Base-by-base conservation (phyloP, 2,329 filamentous ascomycete genomes). In the Aspergillus chevalieri region DNA sequence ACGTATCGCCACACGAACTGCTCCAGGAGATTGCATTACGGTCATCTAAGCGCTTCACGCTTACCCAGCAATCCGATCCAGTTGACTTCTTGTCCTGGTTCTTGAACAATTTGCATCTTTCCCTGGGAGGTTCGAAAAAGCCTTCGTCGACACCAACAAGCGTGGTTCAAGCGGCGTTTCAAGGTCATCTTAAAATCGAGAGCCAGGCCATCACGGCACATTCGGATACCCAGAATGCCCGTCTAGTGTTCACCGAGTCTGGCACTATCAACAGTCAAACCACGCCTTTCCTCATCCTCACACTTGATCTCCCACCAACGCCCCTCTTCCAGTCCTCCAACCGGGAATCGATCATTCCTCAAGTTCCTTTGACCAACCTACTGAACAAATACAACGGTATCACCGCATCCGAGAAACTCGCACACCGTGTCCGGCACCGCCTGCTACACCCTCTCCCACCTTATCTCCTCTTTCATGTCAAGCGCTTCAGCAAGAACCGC, bases 1-100 rank as follows among this genome's bases (percentile, higher is more conserved):
- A 98, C 69, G 93, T 98, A 47, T 97, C 92, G 8, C 93, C 93
- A 0, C 93, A 98, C 75, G 93, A 98, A 71, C 80, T 98, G 26
- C 83, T 98, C 1, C 93, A 98, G 71, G 92, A 97, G 67, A 87
- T 98, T 55, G 87, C 91, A 1, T 76, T 96, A 39, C 85, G 85
- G 44, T 96, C 91, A 28, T 91, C 86, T 59, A 96, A 96, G 72
- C 89, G 87, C 54, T 98, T 95, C 73, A 93, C 86, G 4, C 78
- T 97, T 44, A 95, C 90, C 0, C 77, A 84, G 24, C 93, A 97
- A 73, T 93, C 91, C 17, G 93, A 98, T 67, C 93, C 93, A 0
- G 90, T 95, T 52, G 93, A 98, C 43, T 97, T 98, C 63, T 77
- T 98, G 43, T 91, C 88, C 22, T 98, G 93, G 93, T 96, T 97